phyloP scores from a whole-genome alignment of 352 stramenopile species.

The Phytophthora niederhauseri region DNA sequence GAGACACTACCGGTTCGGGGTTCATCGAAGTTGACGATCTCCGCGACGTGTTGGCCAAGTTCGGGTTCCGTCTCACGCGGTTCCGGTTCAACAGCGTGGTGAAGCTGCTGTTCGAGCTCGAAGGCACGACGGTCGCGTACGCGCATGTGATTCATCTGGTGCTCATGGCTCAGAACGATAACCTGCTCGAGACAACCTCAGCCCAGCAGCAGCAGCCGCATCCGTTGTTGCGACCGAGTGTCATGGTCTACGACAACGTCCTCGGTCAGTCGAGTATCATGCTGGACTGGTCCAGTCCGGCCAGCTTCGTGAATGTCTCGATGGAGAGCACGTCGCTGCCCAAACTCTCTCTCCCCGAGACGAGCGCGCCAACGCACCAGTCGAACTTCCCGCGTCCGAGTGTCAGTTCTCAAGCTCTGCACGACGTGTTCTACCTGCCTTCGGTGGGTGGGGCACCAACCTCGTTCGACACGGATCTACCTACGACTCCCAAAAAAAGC shows the following conservation, averaged over 20 bases:
- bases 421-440: conserved; percentile 7
- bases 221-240: conserved; percentile 29
- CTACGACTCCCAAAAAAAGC: neutral
- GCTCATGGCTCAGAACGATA: conserved; percentile 32
- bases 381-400: neutral
- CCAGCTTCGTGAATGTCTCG: neutral
- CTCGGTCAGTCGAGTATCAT: neutral
- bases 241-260: neutral
- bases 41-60: conserved; percentile 41
- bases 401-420: conserved; percentile 6
- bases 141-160: conserved; percentile 51
- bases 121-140: conserved; percentile 46
- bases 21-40: conserved; percentile 52
- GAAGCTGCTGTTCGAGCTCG: conserved; percentile 55
- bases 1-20: conserved; percentile 32
- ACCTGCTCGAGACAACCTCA: conserved; percentile 8
- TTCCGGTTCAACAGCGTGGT: conserved; percentile 73
- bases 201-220: conserved; percentile 16
- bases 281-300: neutral
- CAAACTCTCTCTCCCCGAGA: neutral
- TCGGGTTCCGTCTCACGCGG: conserved; percentile 56
- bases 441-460: neutral
- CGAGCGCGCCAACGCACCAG: neutral
- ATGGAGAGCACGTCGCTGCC: neutral
- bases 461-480: neutral